phyloP scores from a whole-genome alignment of 139 green algal species.

The Chlamydomonas sp. region DNA sequence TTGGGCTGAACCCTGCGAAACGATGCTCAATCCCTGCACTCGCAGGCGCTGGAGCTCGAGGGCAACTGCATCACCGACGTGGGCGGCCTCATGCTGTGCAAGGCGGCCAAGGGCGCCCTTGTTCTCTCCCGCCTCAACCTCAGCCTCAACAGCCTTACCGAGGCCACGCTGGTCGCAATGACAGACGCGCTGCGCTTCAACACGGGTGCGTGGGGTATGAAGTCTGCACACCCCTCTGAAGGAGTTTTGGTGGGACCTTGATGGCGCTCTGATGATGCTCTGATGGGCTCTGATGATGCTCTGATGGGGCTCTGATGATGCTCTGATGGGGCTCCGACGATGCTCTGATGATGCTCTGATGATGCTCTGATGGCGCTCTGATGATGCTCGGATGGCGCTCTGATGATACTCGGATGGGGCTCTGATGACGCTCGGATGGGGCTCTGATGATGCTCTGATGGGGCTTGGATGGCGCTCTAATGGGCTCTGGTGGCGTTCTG shows the following conservation, averaged over 20 bases:
- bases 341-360: neutral
- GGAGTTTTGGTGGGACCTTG: neutral
- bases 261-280: neutral
- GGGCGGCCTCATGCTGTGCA: slow-evolving; percentile 31
- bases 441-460: too few relatives aligned
- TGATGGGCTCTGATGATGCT: neutral
- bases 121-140: slow-evolving; percentile 46
- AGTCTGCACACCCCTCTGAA: neutral
- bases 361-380: neutral
- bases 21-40: too few relatives aligned
- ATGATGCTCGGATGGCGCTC: too few relatives aligned
- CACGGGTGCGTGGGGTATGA: slow-evolving; percentile 20
- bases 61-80: slow-evolving; percentile 44
- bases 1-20: too few relatives aligned
- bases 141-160: slow-evolving; percentile 31
- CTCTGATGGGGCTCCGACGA: neutral
- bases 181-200: slow-evolving; percentile 37
- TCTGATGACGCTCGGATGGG: too few relatives aligned
- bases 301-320: neutral
- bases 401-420: too few relatives aligned
- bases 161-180: slow-evolving; percentile 23
- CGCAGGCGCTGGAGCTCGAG: slow-evolving; percentile 47
- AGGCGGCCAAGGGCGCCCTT: slow-evolving; percentile 30
- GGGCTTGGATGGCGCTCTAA: too few relatives aligned
- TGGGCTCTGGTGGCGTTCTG: too few relatives aligned